Conservation (phyloP, 768 basidiomycete species). For the Auricularia cornea region DNA sequence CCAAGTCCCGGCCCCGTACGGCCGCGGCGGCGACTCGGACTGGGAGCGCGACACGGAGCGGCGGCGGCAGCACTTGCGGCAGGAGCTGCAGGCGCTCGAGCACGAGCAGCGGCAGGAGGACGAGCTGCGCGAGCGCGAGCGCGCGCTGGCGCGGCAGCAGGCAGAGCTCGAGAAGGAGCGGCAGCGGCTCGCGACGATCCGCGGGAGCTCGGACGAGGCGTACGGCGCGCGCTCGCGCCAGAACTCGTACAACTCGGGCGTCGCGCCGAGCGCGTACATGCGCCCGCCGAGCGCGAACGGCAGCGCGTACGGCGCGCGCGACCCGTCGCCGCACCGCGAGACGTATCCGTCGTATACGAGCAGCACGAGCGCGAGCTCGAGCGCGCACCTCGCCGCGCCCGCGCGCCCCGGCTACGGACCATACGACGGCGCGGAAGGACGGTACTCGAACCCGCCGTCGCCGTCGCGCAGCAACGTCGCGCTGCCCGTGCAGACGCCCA, state of each 20-base stretch:
- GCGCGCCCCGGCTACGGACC: conserved; percentile 52
- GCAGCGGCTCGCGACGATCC: conserved; percentile 30
- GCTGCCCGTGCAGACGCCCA: neutral
- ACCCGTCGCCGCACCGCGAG: neutral
- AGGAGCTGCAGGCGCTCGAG: conserved; percentile 46
- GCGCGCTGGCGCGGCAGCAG: conserved; percentile 43
- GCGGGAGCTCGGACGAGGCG: conserved; percentile 16
- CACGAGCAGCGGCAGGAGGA: conserved; percentile 45
- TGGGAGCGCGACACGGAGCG: conserved; percentile 28
- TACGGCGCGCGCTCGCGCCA: neutral
- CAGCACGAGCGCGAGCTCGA: neutral
- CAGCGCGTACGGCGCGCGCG: neutral
- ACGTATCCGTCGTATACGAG: neutral
- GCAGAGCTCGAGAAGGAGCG: conserved; percentile 54
- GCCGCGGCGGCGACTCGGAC: conserved; percentile 11
- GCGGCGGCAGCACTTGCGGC: conserved; percentile 32
- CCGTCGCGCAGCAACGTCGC: conserved; percentile 13
- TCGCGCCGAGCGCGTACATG: neutral
- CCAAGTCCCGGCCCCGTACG: neutral
- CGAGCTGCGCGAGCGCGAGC: conserved; percentile 43
- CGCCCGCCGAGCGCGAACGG: neutral
- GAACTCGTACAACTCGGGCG: neutral
- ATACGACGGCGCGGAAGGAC: conserved; percentile 49
- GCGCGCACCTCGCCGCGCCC: conserved; percentile 2
- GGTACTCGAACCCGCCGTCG: conserved; percentile 37